phyloP scores from a whole-genome alignment of 805 yeast genomes.

The Jamesozyma spencerorum region DNA sequence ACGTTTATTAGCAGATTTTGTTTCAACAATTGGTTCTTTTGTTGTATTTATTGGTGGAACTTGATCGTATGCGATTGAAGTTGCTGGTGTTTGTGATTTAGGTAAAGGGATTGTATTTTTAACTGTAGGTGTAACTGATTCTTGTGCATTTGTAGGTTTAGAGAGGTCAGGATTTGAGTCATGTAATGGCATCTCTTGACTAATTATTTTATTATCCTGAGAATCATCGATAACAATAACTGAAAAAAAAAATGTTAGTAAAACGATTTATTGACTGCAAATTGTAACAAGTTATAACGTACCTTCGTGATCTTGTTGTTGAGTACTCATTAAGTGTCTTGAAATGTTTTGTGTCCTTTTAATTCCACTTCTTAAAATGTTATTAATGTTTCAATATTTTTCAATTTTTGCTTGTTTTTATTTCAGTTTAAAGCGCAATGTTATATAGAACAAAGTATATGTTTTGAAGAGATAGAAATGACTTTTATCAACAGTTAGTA shows the following conservation, averaged over 20 bases:
- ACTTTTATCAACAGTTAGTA: no score
- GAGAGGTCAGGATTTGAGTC: background rate
- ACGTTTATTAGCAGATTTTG: background rate
- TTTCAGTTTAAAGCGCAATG: no score
- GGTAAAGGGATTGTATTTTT: no score
- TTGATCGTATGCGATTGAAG: no score
- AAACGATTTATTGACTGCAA: no score
- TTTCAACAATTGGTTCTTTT: background rate
- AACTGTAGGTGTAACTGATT: no score
- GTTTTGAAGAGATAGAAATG: no score
- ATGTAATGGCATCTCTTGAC: background rate
- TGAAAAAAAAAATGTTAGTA: background rate
- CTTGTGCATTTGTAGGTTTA: background rate
- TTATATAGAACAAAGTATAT: no score
- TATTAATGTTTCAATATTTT: background rate
- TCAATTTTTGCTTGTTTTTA: background rate
- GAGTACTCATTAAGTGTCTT: background rate
- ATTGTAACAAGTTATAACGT: background rate
- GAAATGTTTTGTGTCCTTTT: no score
- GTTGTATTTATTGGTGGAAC: no score
- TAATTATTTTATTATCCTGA: background rate
- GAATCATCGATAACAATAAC: constrained; percentile 4
- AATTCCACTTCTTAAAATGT: no score
- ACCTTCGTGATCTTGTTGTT: constrained; percentile 3
- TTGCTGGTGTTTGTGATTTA: no score